Base-by-base conservation (phyloP, 1,284 basidiomycete genomes). In the Papiliotrema nemorosa region DNA sequence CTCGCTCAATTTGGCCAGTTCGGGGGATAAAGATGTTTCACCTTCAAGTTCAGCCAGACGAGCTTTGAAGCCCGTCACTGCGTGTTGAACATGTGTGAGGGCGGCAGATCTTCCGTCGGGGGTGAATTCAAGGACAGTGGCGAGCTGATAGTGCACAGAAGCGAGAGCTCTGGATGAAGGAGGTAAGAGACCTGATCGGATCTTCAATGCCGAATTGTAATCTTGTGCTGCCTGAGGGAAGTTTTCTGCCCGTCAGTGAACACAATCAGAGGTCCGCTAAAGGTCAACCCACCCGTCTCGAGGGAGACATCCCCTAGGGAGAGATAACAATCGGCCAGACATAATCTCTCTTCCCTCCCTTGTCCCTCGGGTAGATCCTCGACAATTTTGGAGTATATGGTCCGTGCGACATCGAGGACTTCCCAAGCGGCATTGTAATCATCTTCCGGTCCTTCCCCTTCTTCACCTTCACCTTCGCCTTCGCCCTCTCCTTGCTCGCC, bases 351-450 rank as follows among this genome's bases (percentile, higher is more conserved):
- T 16, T 67, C 64, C 36, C 81, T 83, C 26, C 81, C 60, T 77
- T 78, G 49, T 10, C 52, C 56, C 35, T 63, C 53, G 29, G 47
- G 29, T 20, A 41, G 31, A 5, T 50, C 59, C 10, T 59, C 60
- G 2, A 68, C 56, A 55, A 81, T 79, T 69, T 85, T 87, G 58
- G 84, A 82, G 67, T 88, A 93, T 53, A 91, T 84, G 5, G 84
- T 82, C 38, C 89, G 80, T 18, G 90, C 90, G 48, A 92, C 83
- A 62, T 94, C 90, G 20, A 93, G 78, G 2, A 90, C 86, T 66
- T 93, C 90, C 90, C 90, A 94, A 13, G 90, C 89, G 26, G 90
- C 90, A 60, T 91, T 92, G 71, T 91, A 93, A 68, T 94, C 90
- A 62, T 94, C 90, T 65, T 93, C 90, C 0, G 87, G 88, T 43